Evolutionary conservation across 345 rosid species (phyloP), one percentile per base, ranked within the genome.

Genomic region (Abelmoschus esculentus): DNA sequence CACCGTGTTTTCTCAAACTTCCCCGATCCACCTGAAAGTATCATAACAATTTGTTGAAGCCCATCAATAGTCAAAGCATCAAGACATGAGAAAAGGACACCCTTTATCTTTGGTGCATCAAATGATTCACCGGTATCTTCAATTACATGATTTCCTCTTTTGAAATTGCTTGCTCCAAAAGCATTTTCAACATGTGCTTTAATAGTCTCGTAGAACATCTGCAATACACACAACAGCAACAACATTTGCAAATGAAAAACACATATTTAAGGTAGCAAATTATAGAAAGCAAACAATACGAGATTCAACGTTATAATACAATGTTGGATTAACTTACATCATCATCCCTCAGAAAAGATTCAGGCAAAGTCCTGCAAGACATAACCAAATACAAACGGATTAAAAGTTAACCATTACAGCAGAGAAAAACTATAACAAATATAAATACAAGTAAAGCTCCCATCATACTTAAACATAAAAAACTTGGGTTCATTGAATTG

Each of bases 261-360:
- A 18, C 2, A 46, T 12, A 14, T 49, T 4, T 29, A 49, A 19
- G 6, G 28, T 29, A 29, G 26, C 26, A 47, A 28, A 29, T 66
- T 49, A 66, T 9, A n/a, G 57, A 10, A 29, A 49, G 58, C 14
- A 7, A 66, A 29, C 42, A 47, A 28, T 22, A 28, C 9, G 5
- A 28, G 0, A 47, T 49, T 40, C 26, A 46, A 7, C 13, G 0
- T 2, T 42, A 42, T 28, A 4, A 0, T 18, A 47, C 22, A 66
- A 47, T 66, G 57, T 15, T 31, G 54, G 69, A 70, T 60, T 18
- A 74, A 87, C 88, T 80, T 83, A 90, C 98, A 78, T 90, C 98
- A 73, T 93, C 97, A 71, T 85, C 93, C 77, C 98, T 84, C 34
- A 89, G 86, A 71, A 87, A 47, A 15, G 90, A 85, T 73, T 93